phyloP scores from a whole-genome alignment of 2,329 filamentous ascomycete species.

The Raffaelea deltoideospora region DNA sequence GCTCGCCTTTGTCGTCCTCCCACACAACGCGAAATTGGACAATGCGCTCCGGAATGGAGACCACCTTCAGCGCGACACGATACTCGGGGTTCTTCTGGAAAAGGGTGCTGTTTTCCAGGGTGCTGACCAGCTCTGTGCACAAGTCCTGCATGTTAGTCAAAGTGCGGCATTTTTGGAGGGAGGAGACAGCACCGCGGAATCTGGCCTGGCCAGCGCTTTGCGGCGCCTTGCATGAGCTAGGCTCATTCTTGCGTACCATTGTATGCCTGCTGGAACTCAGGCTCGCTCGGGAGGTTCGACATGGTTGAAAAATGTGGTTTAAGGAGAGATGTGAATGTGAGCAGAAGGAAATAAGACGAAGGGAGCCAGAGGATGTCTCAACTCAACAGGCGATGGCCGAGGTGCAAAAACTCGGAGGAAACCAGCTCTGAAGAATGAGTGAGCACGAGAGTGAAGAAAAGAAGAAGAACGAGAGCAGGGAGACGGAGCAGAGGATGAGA shows the following conservation, averaged over 20 bases:
- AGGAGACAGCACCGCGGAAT: no score
- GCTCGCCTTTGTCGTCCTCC: conserved; percentile 82
- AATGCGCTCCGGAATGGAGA: conserved; percentile 82
- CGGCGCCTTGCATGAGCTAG: neutral
- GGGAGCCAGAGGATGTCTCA: no score
- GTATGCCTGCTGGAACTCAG: conserved; percentile 98
- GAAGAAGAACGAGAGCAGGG: no score
- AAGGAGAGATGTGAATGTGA: neutral
- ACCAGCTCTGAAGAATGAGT: no score
- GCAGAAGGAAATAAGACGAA: no score
- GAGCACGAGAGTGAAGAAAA: no score
- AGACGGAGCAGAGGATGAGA: no score
- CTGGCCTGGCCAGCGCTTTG: no score
- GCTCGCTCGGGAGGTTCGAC: conserved; percentile 76
- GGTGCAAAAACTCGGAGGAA: no score
- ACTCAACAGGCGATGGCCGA: no score
- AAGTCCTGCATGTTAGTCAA: neutral
- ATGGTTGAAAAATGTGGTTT: no score
- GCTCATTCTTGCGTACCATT: conserved; percentile 46
- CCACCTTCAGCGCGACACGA: conserved; percentile 75
- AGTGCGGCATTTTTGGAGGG: neutral
- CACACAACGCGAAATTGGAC: conserved; percentile 96
- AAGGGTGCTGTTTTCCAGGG: conserved; percentile 83
- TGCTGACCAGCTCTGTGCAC: conserved; percentile 70
- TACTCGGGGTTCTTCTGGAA: conserved; percentile 93